Conservation (phyloP, 2,329 filamentous ascomycete genomes). For the Chaetomium olivaceum region DNA sequence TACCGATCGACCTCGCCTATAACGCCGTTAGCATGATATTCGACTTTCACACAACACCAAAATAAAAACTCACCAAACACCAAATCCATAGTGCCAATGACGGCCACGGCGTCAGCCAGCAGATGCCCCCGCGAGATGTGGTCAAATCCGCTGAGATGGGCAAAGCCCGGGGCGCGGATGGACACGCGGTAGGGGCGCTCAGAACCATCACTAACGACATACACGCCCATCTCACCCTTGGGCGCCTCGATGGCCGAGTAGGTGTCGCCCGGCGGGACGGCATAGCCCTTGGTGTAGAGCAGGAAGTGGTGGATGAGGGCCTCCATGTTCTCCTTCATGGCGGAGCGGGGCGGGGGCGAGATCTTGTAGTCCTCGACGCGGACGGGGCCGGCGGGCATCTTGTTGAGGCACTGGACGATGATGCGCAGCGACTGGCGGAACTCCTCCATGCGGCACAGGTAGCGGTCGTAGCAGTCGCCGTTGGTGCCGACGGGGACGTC, state of each 20-base stretch:
- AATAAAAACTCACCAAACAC: constrained; percentile 69
- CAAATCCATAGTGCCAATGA: constrained; percentile 88
- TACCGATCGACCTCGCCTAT: constrained; percentile 64
- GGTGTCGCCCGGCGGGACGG: constrained; percentile 94
- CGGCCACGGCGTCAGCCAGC: constrained; percentile 92
- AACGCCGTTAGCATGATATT: constrained; percentile 19
- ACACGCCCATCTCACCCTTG: constrained; percentile 99
- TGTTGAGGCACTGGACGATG: constrained; percentile 97
- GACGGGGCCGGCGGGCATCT: constrained; percentile 94
- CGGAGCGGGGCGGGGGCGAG: constrained; percentile 87
- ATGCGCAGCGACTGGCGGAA: constrained; percentile 98
- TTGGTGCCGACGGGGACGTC: constrained; percentile 96
- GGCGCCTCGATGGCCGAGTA: constrained; percentile 99
- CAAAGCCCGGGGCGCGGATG: constrained; percentile 95
- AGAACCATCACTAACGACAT: constrained; percentile 90
- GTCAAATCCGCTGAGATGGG: constrained; percentile 91
- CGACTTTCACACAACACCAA: not conserved
- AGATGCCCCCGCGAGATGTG: constrained; percentile 90
- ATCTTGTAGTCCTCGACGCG: constrained; percentile 99
- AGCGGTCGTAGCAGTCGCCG: constrained; percentile 98
- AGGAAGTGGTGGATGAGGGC: constrained; percentile 99
- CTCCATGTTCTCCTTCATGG: constrained; percentile 99
- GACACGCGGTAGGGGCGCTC: constrained; percentile 97
- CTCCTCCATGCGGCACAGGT: constrained; percentile 99
- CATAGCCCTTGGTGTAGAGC: constrained; percentile 97